Evolutionary conservation across 352 stramenopile species (phyloP), one percentile per base, ranked within the genome.

Genomic region (Phytophthora tentaculata): DNA sequence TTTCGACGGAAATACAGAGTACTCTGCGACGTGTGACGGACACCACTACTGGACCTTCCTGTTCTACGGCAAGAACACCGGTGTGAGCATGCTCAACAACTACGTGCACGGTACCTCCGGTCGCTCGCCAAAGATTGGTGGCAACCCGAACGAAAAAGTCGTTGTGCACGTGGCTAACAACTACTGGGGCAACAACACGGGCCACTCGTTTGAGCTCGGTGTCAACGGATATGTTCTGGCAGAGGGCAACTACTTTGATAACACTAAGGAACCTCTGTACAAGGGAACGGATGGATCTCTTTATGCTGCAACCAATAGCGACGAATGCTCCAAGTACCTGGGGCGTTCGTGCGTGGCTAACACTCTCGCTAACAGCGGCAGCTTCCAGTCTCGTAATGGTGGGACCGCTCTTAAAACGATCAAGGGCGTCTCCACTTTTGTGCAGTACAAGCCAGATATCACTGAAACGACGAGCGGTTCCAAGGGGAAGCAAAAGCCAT

Each of bases 401-500:
- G 35, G 13, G 14, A 43, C 2, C 13, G 35, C 35, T 5, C 35
- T 43, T 5, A n/a, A 43, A 13, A 43, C 35, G 3, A 43, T 43
- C 13, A 43, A 43, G 47, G 48, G 28, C 12, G 47, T 55, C 10
- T 49, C 64, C 16, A 64, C 49, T 5, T 53, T 71, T 49, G 51
- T 28, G 16, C n/a, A 44, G 13, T 71, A 71, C 63, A 61, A 48
- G 8, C 35, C 55, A 20, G 43, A 43, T n/a, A 29, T 39, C 5
- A 51, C 47, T 10, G 37, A 52, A n/a, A 52, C 45, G n/a, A 61
- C 49, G 49, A 56, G 39, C 10, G 43, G 50, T 13, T 50, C 60
- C 13, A 2, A 43, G 35, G 6, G 13, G 29, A 24, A 37, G 29
- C 29, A 37, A 9, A 5, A 37, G 29, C 13, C 29, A 13, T 37